Evolutionary conservation across 1,284 basidiomycete species (phyloP), one percentile per base, ranked within the genome.

Genomic region (Cryptococcus deneoformans): DNA sequence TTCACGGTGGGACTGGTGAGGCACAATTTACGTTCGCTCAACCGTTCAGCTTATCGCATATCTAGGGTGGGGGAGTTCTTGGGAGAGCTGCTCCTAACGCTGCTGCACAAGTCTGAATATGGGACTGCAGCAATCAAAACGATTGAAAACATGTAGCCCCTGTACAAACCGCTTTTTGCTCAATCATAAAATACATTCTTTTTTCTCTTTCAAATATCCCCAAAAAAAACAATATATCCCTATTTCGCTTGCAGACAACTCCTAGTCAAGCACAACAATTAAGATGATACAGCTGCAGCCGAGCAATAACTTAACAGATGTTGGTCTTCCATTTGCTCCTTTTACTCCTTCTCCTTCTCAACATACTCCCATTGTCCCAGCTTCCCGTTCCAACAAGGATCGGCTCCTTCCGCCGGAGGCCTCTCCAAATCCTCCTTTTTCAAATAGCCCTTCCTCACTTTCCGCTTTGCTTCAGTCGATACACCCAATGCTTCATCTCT

Each of bases 361-460:
- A 29, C 29, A 29, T 29, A 61, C 29, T 61, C 53, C 34, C 54
- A 48, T 29, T 56, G 53, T 9, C 60, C 60, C 16, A 53, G 65
- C 51, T 75, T 72, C 0, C 76, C 76, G 24, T 70, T 69, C 60
- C 75, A 73, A 77, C 77, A 81, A 38, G 70, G 62, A 66, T 82
- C 80, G 0, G 79, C 75, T 11, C 68, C 77, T 12, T 70, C 61
- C 20, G 68, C 70, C 1, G 64, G 62, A 24, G 64, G 60, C 45
- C 61, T 53, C 11, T 69, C 65, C 54, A 74, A 70, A 61, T 79
- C 71, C 45, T 82, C 80, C 6, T 65, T 50, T 7, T 73, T 72
- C 40, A 83, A 66, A 62, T 83, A 83, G 6, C 66, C 69, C 42
- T 69, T 66, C 20, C 79, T 69, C 7, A 75, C 52, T 51, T 76